These are phyloP conservation scores for Eimeria nieschulzi DNA, from an alignment of 169 alveolate genomes.

Conservation along the genomic window DNA sequence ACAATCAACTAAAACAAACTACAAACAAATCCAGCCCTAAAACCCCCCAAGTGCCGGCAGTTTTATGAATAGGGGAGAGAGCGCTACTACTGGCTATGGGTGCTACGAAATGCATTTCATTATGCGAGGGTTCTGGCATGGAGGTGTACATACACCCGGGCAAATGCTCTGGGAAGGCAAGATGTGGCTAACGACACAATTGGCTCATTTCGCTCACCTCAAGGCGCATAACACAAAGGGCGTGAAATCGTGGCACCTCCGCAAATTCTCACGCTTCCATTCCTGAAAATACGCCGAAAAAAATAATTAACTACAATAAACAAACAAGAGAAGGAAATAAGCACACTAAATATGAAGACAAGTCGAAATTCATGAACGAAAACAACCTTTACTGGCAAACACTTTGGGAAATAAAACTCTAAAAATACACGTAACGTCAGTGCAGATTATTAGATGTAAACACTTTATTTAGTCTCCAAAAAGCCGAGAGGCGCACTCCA, in stretches of 20 bases:
- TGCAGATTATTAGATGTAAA: too few species aligned
- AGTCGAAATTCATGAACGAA: too few species aligned
- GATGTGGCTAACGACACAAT: neutral
- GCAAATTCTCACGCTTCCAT: conserved; percentile 47
- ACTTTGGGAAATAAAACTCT: too few species aligned
- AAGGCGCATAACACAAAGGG: conserved; percentile 71
- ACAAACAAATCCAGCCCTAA: neutral
- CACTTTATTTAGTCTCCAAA: too few species aligned
- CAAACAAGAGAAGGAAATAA: too few species aligned
- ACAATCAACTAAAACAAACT: neutral
- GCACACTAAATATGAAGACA: too few species aligned
- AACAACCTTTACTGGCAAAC: too few species aligned
- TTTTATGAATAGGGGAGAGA: neutral
- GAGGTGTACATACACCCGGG: neutral
- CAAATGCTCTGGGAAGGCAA: neutral
- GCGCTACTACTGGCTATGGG: neutral
- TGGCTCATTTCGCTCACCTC: conserved; percentile 16
- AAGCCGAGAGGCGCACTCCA: too few species aligned
- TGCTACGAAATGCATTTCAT: neutral
- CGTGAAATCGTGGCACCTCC: conserved; percentile 69
- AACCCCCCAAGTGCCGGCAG: neutral
- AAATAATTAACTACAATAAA: too few species aligned
- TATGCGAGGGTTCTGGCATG: neutral
- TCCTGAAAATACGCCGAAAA: conserved; percentile 24
- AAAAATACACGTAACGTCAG: too few species aligned